These are phyloP conservation scores for Globisporangium cederbergense DNA, from an alignment of 352 stramenopile genomes.

Conservation along the genomic window DNA sequence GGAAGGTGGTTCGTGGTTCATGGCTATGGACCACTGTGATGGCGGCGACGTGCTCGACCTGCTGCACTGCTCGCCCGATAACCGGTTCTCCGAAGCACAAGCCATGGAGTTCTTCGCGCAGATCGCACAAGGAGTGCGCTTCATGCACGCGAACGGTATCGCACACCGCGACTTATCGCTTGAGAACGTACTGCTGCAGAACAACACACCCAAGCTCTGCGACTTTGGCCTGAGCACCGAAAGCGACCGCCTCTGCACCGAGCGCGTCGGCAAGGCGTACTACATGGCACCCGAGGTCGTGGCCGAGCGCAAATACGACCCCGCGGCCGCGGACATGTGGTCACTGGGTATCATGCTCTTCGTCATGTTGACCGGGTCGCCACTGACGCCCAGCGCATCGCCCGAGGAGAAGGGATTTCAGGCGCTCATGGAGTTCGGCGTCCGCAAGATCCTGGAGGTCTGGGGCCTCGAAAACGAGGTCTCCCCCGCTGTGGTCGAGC, in stretches of 20 bases:
- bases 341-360: conserved; percentile 66
- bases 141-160: conserved; percentile 36
- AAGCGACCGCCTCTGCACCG: conserved; percentile 14
- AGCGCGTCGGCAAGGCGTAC: conserved; percentile 38
- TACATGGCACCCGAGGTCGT: conserved; percentile 65
- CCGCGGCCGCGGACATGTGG: conserved; percentile 55
- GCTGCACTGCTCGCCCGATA: conserved; percentile 23
- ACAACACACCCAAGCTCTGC: conserved; percentile 34
- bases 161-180: conserved; percentile 54
- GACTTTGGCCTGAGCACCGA: conserved; percentile 55
- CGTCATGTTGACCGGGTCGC: conserved; percentile 59
- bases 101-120: conserved; percentile 30
- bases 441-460: conserved; percentile 38
- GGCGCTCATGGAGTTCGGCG: conserved; percentile 28
- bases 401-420: conserved; percentile 29
- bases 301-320: conserved; percentile 33
- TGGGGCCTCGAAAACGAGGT: conserved; percentile 42
- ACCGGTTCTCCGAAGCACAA: conserved; percentile 21
- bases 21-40: conserved; percentile 53
- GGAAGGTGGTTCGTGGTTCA: conserved; percentile 38
- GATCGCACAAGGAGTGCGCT: conserved; percentile 30
- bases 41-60: conserved; percentile 42
- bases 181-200: conserved; percentile 47
- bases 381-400: conserved; percentile 30
- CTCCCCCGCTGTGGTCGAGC: conserved; percentile 18